Conservation (phyloP, 1,139 yeast genomes). For the Magnusiomyces paraingens region DNA sequence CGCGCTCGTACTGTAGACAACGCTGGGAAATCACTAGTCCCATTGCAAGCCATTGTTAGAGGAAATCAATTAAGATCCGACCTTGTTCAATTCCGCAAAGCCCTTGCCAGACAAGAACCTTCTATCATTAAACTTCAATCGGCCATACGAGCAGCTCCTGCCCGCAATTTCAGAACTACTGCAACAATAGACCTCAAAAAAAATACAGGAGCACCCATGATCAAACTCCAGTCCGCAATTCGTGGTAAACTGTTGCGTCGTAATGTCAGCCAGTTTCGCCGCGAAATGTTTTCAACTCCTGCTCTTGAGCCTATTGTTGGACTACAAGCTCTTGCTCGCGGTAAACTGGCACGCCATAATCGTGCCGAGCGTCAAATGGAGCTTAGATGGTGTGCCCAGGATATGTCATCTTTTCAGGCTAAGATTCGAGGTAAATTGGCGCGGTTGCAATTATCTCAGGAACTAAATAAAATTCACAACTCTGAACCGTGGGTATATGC, state of each 20-base stretch:
- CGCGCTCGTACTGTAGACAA: conserved; percentile 29
- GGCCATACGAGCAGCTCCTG: conserved; percentile 22
- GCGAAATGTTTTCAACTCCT: too few species aligned
- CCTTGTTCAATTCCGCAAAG: background rate
- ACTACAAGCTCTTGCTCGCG: conserved; percentile 28
- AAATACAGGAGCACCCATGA: background rate
- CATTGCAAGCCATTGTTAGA: conserved; percentile 57
- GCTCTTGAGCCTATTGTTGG: conserved; percentile 32
- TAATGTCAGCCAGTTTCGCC: too few species aligned
- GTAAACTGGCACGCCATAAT: conserved; percentile 10
- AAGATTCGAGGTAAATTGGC: conserved; percentile 40
- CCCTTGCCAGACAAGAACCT: conserved; percentile 6
- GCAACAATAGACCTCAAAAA: background rate
- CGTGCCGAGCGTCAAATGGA: background rate
- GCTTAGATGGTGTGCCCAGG: background rate
- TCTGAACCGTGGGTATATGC: conserved; percentile 6
- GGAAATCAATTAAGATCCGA: conserved; percentile 31
- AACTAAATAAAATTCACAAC: background rate
- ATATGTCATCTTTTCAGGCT: conserved; percentile 22
- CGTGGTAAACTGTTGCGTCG: conserved; percentile 23
- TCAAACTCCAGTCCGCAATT: conserved; percentile 22
- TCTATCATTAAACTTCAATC: conserved; percentile 26
- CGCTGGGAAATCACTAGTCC: conserved; percentile 52
- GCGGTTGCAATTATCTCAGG: conserved; percentile 6
- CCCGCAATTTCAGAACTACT: background rate